phyloP scores from a whole-genome alignment of 441 rosid genomes.

The Euphorbia schlechtendalii region DNA sequence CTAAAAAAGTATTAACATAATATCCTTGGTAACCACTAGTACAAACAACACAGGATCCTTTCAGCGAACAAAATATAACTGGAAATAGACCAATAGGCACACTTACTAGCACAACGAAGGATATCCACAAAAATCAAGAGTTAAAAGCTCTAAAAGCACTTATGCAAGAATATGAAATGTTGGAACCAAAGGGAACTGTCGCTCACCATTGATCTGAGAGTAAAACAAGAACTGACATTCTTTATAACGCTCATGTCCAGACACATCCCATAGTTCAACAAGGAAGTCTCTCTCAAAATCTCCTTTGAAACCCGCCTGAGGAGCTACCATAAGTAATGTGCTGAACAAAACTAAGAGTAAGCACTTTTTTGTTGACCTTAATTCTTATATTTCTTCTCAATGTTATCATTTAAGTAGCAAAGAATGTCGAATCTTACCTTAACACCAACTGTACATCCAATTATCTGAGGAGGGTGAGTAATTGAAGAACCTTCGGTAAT shows the following conservation, averaged over 20 bases:
- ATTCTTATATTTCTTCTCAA: constrained; percentile 15
- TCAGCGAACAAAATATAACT: not conserved
- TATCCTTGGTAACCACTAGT: constrained; percentile 4
- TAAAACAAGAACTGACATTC: constrained; percentile 92
- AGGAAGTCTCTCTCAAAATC: constrained; percentile 92
- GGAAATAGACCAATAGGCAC: not conserved
- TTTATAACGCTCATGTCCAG: constrained; percentile 96
- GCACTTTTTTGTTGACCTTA: constrained; percentile 16
- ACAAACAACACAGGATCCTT: not conserved
- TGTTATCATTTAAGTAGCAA: not conserved
- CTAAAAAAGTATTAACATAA: not conserved
- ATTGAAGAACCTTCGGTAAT: constrained; percentile 68
- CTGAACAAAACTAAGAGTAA: constrained; percentile 33
- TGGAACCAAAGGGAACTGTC: not conserved
- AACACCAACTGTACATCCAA: constrained; percentile 93
- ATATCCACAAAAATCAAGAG: not conserved
- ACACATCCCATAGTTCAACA: constrained; percentile 96
- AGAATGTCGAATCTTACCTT: constrained; percentile 40
- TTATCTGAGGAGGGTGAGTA: constrained; percentile 73
- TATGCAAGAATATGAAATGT: not conserved
- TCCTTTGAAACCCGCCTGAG: constrained; percentile 73
- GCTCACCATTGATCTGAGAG: constrained; percentile 84
- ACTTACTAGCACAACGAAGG: not conserved
- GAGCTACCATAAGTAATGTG: constrained; percentile 79
- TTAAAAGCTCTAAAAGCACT: too few relatives aligned